These are phyloP conservation scores for Fraxinus dipetala DNA, from an alignment of 305 asterid species.

Conservation along the genomic window DNA sequence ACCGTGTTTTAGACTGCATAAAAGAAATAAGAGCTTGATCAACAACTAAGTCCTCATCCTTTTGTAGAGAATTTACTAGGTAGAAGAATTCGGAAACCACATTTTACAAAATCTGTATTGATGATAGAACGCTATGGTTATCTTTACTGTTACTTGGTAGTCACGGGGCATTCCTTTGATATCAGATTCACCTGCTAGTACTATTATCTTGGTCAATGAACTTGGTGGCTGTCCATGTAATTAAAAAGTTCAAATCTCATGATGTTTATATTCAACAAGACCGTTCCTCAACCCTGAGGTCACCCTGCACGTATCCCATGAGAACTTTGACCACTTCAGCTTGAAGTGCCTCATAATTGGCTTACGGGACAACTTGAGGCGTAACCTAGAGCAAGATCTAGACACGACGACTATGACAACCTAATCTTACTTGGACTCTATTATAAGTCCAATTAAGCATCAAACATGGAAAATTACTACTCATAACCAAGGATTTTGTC, in stretches of 20 bases:
- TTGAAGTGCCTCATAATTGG: not conserved
- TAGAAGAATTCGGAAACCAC: too few species aligned
- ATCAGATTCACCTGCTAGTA: not conserved
- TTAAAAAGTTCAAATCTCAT: too few species aligned
- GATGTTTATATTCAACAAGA: too few species aligned
- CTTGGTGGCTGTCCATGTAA: too few species aligned
- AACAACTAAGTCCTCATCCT: constrained; percentile 4
- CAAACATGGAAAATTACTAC: not conserved
- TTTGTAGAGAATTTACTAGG: too few species aligned
- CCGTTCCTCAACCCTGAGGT: not conserved
- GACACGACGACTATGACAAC: not conserved
- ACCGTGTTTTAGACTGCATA: constrained; percentile 64
- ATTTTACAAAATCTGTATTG: too few species aligned
- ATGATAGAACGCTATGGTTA: not conserved
- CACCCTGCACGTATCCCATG: not conserved
- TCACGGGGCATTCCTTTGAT: not conserved
- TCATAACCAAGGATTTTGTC: not conserved
- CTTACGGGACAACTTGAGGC: not conserved
- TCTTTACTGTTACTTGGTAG: not conserved
- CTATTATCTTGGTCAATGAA: not conserved
- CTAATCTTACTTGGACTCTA: not conserved
- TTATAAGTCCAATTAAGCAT: too few species aligned
- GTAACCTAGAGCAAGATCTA: not conserved
- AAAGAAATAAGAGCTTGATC: constrained; percentile 22
- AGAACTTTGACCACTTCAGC: not conserved